These are phyloP conservation scores for Myxozyma nipponensis DNA, from an alignment of 805 yeast species.

Conservation along the genomic window DNA sequence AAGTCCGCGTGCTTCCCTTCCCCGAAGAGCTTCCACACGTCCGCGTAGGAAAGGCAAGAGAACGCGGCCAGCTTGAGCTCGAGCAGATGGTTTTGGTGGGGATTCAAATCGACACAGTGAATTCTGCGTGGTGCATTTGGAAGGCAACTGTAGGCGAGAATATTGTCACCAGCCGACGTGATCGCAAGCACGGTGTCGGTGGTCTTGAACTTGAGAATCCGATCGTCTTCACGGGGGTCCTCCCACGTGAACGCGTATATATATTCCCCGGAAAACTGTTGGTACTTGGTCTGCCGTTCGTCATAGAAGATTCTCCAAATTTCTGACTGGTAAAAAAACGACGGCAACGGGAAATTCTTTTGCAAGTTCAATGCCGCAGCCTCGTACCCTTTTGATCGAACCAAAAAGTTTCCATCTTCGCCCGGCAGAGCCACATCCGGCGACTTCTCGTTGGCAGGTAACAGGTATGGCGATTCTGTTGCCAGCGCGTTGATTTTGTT, in stretches of 20 bases:
- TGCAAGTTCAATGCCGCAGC: constrained; percentile 62
- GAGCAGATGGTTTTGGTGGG: constrained; percentile 73
- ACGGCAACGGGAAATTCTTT: constrained; percentile 72
- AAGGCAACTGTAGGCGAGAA: constrained; percentile 66
- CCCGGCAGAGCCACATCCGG: constrained; percentile 18
- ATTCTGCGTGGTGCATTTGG: constrained; percentile 70
- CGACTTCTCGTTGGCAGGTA: constrained; percentile 26
- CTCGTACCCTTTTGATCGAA: constrained; percentile 61
- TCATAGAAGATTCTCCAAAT: constrained; percentile 78
- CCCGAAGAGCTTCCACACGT: constrained; percentile 74
- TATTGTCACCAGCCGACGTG: constrained; percentile 83
- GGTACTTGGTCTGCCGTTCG: constrained; percentile 61
- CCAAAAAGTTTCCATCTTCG: constrained; percentile 5
- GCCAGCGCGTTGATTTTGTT: constrained; percentile 64
- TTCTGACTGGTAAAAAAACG: constrained; percentile 72
- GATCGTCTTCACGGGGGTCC: constrained; percentile 77
- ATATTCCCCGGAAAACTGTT: constrained; percentile 72
- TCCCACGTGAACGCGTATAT: constrained; percentile 91
- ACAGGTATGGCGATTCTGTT: constrained; percentile 74
- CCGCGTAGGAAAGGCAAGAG: constrained; percentile 52
- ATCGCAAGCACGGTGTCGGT: constrained; percentile 75
- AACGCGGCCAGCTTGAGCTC: constrained; percentile 75
- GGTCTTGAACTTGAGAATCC: constrained; percentile 55
- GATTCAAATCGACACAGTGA: constrained; percentile 83
- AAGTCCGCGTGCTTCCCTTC: constrained; percentile 60